Evolutionary conservation across 1,139 yeast species (phyloP).

Genomic region (Suhomyces terraborum): DNA sequence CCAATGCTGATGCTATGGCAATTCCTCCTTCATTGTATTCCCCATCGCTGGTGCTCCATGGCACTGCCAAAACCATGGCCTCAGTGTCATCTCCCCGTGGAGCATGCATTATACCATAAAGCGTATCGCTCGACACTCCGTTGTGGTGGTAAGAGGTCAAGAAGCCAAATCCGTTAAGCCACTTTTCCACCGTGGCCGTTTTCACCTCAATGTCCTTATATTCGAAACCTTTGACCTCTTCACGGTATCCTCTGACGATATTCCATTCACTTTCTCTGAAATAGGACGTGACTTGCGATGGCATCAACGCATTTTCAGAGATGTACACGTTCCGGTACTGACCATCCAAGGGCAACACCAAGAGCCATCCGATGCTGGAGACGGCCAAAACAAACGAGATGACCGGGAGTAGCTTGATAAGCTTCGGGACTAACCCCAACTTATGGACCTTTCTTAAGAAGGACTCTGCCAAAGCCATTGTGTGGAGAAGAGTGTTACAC

Average conservation of each 20-base stretch:
- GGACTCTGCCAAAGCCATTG: constrained; percentile 63
- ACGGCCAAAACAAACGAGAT: constrained; percentile 63
- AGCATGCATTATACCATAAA: constrained; percentile 86
- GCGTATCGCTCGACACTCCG: constrained; percentile 40
- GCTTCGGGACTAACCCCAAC: constrained; percentile 59
- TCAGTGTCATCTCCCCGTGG: constrained; percentile 97
- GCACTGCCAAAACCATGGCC: constrained; percentile 87
- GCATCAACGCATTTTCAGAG: constrained; percentile 95
- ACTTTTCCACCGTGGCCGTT: constrained; percentile 49
- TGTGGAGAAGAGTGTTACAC: constrained; percentile 3
- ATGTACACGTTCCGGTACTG: constrained; percentile 82
- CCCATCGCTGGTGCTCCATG: constrained; percentile 68
- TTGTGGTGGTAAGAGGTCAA: constrained; percentile 56
- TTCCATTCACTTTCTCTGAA: constrained; percentile 97
- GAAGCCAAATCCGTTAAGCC: constrained; percentile 76
- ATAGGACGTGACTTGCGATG: constrained; percentile 91
- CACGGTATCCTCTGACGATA: constrained; percentile 79
- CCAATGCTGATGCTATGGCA: constrained; percentile 68
- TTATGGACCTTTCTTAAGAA: constrained; percentile 55
- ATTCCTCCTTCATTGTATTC: constrained; percentile 78
- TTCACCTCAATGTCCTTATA: constrained; percentile 35
- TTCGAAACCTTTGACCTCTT: constrained; percentile 50
- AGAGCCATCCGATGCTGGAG: constrained; percentile 66
- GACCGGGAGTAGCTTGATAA: constrained; percentile 58
- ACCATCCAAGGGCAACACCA: constrained; percentile 76